Base-by-base conservation (phyloP, 441 rosid species). In the Aquilaria agallochum region DNA sequence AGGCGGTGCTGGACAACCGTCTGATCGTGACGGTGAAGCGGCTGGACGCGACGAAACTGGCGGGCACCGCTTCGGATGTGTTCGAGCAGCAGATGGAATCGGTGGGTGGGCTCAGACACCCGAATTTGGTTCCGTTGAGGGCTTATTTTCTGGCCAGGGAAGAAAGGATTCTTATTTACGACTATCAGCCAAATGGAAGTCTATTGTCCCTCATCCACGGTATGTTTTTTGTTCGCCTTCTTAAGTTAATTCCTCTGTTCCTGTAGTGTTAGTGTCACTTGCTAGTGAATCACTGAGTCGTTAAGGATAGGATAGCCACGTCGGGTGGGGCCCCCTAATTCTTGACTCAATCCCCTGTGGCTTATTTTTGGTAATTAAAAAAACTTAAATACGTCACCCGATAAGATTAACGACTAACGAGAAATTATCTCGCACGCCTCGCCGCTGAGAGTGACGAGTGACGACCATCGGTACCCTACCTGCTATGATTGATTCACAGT, bases 111-210 rank as follows among this genome's bases (percentile, higher is more conserved):
- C 83, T 93, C 53, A 74, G 84, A 50, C 98, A 93, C 72, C 97
- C 94, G 1, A 93, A 90, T 70, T 68, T 93, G 72, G 96, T 93
- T 47, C 96, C 91, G 4, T 75, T 93, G 20, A 72, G 85, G 55
- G 86, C 96, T 30, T 90, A 79, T 67, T 86, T 90, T 30, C 96
- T 90, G 66, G 94, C 90, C 11, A 83, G 75, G 62, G 94, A 88
- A 58, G 97, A 93, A 65, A 74, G 97, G 73, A 85, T 93, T 0
- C 83, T 90, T 58, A 71, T 90, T 50, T 93, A 86, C 51, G 96
- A 93, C 64, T 90, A 86, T 66, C 83, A 88, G 64, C 96, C 95
- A 69, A 90, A 90, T 75, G 98, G 98, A 77, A 90, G 96, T 62
- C 91, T 93, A 75, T 78, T 64, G 64, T 83, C 87, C 33, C 89